Evolutionary conservation across 805 yeast genomes (phyloP).

Genomic region (Zygoascus biomembranicola): DNA sequence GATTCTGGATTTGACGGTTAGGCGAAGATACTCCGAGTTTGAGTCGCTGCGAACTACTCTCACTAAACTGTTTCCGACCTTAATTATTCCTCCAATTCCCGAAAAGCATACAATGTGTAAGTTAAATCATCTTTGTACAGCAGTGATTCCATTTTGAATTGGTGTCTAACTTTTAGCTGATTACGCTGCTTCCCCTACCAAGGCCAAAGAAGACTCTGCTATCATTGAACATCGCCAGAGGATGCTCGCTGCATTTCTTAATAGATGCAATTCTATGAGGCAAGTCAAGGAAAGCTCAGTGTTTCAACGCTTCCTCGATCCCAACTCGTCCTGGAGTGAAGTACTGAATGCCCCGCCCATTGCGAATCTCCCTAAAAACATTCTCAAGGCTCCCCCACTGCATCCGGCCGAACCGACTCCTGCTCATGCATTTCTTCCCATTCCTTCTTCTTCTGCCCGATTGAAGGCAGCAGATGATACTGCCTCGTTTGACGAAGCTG

Average conservation of each 20-base stretch:
- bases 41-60: conserved; percentile 71
- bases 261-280: conserved; percentile 55
- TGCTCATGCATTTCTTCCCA: conserved; percentile 54
- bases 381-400: conserved; percentile 53
- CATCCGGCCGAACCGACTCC: conserved; percentile 49
- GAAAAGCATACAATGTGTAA: conserved; percentile 57
- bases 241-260: conserved; percentile 66
- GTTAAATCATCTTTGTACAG: conserved; percentile 5
- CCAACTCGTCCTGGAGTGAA: conserved; percentile 78
- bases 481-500: conserved; percentile 33
- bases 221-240: conserved; percentile 63
- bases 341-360: conserved; percentile 53
- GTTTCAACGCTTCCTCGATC: conserved; percentile 74
- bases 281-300: conserved; percentile 51
- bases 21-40: conserved; percentile 88
- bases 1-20: conserved; percentile 52
- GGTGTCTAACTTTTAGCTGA: conserved; percentile 21
- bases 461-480: conserved; percentile 31
- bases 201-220: conserved; percentile 35
- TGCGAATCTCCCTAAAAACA: conserved; percentile 42
- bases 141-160: too few relatives aligned
- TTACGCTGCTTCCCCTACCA: conserved; percentile 37
- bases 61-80: conserved; percentile 65
- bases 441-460: conserved; percentile 41
- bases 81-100: conserved; percentile 90